Percentiles rank a stretch among this genome's conserved stretches.
These are phyloP conservation scores for Leptomonas pyrrhocoris DNA, from an alignment of 208 protist genomes.

Conservation along the genomic window DNA sequence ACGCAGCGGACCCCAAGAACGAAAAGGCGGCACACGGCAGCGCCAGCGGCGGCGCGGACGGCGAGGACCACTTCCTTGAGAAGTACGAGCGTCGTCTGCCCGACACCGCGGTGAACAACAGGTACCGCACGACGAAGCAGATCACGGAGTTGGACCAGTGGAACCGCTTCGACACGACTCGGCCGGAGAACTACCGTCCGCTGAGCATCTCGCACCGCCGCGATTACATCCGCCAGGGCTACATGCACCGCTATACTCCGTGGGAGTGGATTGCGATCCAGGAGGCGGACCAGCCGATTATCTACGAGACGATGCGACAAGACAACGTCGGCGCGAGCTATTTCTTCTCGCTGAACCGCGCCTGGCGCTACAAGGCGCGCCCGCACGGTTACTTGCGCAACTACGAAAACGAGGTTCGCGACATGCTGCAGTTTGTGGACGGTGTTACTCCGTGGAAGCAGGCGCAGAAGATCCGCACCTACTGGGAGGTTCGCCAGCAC, in stretches of 20 bases:
- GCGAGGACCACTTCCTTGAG: conserved; percentile 83
- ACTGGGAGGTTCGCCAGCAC: conserved; percentile 90
- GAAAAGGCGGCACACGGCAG: conserved; percentile 32
- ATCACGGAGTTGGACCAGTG: conserved; percentile 89
- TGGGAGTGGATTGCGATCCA: conserved; percentile 93
- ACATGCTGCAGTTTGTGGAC: conserved; percentile 87
- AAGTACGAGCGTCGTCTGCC: conserved; percentile 69
- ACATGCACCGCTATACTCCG: conserved; percentile 87
- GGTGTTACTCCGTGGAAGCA: conserved; percentile 89
- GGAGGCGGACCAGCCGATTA: conserved; percentile 88
- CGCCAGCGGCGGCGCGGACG: not conserved
- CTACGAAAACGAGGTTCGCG: conserved; percentile 90
- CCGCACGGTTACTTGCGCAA: conserved; percentile 89
- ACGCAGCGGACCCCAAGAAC: conserved; percentile 81
- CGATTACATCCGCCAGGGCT: conserved; percentile 87
- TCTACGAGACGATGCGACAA: conserved; percentile 77
- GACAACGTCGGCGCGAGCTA: conserved; percentile 80
- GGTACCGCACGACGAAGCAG: conserved; percentile 82
- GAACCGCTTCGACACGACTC: conserved; percentile 63
- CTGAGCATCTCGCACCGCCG: conserved; percentile 84
- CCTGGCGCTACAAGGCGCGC: conserved; percentile 89
- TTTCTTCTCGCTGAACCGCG: conserved; percentile 87
- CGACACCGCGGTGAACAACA: conserved; percentile 6
- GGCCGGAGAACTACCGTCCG: conserved; percentile 88
- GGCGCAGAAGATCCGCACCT: conserved; percentile 91